A percentile compares a stretch with the other conserved stretches of the same genome.
phyloP scores from a whole-genome alignment of 345 rosid species.

The Rhodomyrtus tomentosa region DNA sequence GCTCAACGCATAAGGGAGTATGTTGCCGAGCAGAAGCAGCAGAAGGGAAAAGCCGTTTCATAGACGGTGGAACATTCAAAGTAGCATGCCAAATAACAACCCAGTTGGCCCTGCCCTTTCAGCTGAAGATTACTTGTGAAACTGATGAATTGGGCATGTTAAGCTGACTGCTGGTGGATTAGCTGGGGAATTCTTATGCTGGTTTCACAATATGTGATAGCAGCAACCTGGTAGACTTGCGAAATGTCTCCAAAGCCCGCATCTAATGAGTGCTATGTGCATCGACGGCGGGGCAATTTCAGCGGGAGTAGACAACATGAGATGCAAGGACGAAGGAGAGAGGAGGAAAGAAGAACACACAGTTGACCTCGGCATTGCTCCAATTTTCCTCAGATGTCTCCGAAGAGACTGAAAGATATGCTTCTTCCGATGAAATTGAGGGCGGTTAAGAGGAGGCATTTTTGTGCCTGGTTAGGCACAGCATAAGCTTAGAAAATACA shows the following conservation, averaged over 20 bases:
- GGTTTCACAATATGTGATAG: not conserved
- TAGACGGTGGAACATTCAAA: not conserved
- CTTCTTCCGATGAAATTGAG: not conserved
- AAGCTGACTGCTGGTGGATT: not conserved
- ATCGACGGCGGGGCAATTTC: not conserved
- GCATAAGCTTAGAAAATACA: not conserved
- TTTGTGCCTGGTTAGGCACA: not conserved
- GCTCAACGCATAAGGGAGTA: constrained; percentile 28
- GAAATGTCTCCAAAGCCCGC: not conserved
- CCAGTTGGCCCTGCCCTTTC: not conserved
- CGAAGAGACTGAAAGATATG: not conserved
- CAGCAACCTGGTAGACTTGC: not conserved
- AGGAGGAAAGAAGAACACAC: not conserved
- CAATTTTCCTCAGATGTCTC: not conserved
- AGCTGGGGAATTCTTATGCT: not conserved
- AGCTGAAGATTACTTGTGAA: not conserved
- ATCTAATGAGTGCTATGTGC: not conserved
- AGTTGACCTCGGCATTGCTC: not conserved
- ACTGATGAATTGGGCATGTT: not conserved
- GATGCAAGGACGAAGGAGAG: not conserved
- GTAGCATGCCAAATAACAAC: rapidly evolving
- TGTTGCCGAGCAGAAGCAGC: constrained; percentile 35
- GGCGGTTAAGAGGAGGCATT: not conserved
- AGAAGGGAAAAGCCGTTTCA: not conserved
- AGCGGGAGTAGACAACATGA: not conserved